A percentile compares a stretch with the other conserved stretches of the same genome.
phyloP scores from a whole-genome alignment of 129 eudicot genomes.

The Chrysanthemum makinoi region DNA sequence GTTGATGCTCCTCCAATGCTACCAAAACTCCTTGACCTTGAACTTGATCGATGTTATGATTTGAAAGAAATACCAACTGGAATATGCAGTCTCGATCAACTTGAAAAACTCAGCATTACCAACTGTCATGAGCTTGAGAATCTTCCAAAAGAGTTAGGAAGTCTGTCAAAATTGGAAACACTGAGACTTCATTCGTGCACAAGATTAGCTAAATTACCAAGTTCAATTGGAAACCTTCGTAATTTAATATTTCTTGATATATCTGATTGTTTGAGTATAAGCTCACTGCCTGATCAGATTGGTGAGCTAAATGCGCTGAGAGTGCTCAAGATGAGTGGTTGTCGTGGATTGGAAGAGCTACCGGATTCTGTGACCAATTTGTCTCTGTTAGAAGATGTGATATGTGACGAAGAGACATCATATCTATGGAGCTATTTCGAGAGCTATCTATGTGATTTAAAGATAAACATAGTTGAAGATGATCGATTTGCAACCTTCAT shows the following conservation, averaged over 20 bases:
- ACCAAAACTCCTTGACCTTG: conserved; percentile 42
- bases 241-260: conserved; percentile 25
- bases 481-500: conserved; percentile 21
- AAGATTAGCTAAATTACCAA: conserved; percentile 18
- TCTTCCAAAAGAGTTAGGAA: conserved; percentile 36
- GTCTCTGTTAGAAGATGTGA: conserved; percentile 25
- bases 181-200: conserved; percentile 36
- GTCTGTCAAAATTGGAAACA: conserved; percentile 23
- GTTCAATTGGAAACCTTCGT: conserved; percentile 16
- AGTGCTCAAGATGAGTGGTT: conserved; percentile 33
- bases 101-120: conserved; percentile 44
- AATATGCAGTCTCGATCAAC: conserved; percentile 28
- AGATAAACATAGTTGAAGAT: conserved; percentile 27
- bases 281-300: conserved; percentile 20
- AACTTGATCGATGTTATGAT: conserved; percentile 42
- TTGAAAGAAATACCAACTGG: conserved; percentile 34
- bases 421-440: conserved; percentile 24
- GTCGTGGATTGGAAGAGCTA: conserved; percentile 35
- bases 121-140: conserved; percentile 46
- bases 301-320: conserved; percentile 30
- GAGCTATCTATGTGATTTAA: conserved; percentile 11
- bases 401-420: conserved; percentile 35
- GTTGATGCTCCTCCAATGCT: conserved; percentile 16
- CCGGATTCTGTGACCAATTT: conserved; percentile 31
- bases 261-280: conserved; percentile 35